Conservation (phyloP, 2,329 filamentous ascomycete genomes). For the Cercospora sesami region DNA sequence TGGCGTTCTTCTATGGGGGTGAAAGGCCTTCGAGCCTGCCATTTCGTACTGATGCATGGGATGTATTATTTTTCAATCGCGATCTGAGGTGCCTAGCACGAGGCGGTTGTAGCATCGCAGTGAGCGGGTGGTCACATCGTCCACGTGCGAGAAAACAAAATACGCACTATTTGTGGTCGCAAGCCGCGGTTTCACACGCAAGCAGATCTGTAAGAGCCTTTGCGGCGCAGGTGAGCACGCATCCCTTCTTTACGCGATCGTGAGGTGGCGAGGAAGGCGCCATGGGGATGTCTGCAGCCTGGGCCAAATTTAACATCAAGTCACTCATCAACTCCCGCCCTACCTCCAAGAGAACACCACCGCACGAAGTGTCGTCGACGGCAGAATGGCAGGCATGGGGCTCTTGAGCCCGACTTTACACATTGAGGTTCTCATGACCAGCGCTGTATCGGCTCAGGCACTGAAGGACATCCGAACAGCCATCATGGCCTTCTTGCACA, state of each 20-base stretch:
- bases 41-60: neutral
- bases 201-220: neutral
- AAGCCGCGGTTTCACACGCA: neutral
- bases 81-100: neutral
- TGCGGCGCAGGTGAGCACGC: neutral
- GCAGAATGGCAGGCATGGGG: constrained; percentile 18
- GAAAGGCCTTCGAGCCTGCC: neutral
- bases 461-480: constrained; percentile 25
- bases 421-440: constrained; percentile 43
- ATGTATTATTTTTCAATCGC: neutral
- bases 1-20: neutral
- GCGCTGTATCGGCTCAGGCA: neutral
- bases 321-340: neutral
- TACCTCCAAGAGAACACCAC: neutral
- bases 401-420: constrained; percentile 41
- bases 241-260: neutral
- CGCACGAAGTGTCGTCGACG: neutral
- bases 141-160: neutral
- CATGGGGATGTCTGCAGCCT: neutral
- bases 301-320: neutral
- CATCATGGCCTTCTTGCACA: constrained; percentile 39
- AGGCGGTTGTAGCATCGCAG: neutral
- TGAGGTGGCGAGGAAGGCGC: neutral
- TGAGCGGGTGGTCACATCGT: neutral
- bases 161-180: neutral